Percentiles rank a stretch among this genome's conserved stretches.
Conservation (phyloP, 2,329 filamentous ascomycete genomes). For the Ploettnerulaceae sp. region DNA sequence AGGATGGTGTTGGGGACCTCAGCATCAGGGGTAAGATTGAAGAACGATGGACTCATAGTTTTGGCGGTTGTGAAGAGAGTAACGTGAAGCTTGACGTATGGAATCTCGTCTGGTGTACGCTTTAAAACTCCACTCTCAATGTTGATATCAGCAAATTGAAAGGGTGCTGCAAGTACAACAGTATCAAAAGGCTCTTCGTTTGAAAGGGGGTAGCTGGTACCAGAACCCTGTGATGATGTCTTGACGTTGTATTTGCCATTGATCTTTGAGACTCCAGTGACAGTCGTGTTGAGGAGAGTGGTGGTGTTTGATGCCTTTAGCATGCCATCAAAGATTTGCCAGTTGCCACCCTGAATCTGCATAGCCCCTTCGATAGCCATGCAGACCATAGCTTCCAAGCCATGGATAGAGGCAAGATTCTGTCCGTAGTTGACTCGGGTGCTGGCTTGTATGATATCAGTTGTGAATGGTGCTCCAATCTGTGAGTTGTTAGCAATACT, state of each 20-base stretch:
- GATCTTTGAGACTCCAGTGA: slow-evolving; percentile 53
- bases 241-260: slow-evolving; percentile 46
- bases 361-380: slow-evolving; percentile 85
- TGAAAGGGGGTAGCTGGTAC: background rate
- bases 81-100: slow-evolving; percentile 82
- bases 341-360: slow-evolving; percentile 79
- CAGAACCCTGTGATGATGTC: slow-evolving; percentile 16
- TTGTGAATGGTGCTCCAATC: slow-evolving; percentile 62
- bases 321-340: slow-evolving; percentile 89
- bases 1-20: slow-evolving; percentile 69
- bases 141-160: slow-evolving; percentile 71
- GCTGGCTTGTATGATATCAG: slow-evolving; percentile 82
- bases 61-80: slow-evolving; percentile 80
- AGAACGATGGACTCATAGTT: slow-evolving; percentile 65
- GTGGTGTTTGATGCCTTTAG: slow-evolving; percentile 57
- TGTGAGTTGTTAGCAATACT: slow-evolving; percentile 31
- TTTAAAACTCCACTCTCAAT: slow-evolving; percentile 63
- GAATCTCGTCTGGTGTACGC: slow-evolving; percentile 67
- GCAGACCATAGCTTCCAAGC: slow-evolving; percentile 80
- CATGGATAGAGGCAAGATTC: slow-evolving; percentile 81
- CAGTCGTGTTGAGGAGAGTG: slow-evolving; percentile 61
- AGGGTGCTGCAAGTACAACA: slow-evolving; percentile 77
- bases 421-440: slow-evolving; percentile 94
- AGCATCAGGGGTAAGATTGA: slow-evolving; percentile 56
- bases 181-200: slow-evolving; percentile 57